Base-by-base conservation (phyloP, 805 yeast species). In the Soucietia sequanensis region DNA sequence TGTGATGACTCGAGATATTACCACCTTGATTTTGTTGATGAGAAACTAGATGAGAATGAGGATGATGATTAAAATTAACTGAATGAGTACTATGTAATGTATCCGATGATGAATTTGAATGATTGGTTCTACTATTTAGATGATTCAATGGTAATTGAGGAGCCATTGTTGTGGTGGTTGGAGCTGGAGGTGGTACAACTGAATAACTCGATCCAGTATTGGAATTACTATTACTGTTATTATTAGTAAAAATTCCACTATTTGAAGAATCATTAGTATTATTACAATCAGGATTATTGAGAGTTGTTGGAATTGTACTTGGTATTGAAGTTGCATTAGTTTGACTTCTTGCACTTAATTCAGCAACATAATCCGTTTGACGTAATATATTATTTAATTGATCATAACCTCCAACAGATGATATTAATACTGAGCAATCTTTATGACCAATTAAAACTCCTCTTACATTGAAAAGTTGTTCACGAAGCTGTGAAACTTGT, bases 401-500 rank as follows among this genome's bases (percentile, higher is more conserved):
- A 12, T 69, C 75, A 22, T 54, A 52, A 0, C 78, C 77, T 4
- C 81, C 73, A 15, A 76, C 62, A 12, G 68, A 64, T 33, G 58
- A 70, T 34, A 53, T 46, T 35, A 71, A 50, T 31, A 55, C 33
- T 1, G 58, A 56, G 46, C 80, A 77, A 29, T 75, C 77, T 41
- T 70, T 74, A 45, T 80, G 84, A 7, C 70, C 62, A 16, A 59
- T 51, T 9, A 81, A 39, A 2, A 78, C 50, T 1, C 72, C 62
- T 27, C 77, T 68, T 16, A 83, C 52, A 6, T 68, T 55, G 20
- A 72, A 46, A 11, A 84, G 65, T 47, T 80, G 84, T 31, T 80
- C 82, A 23, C 81, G 65, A 35, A 85, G 58, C 22, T 68, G 70
- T n/a, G 65, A 61, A 5, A 81, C 75, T 41, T 85, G 84, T 2